Base-by-base conservation (phyloP, 1,139 yeast species). In the Petasospora fabianii region DNA sequence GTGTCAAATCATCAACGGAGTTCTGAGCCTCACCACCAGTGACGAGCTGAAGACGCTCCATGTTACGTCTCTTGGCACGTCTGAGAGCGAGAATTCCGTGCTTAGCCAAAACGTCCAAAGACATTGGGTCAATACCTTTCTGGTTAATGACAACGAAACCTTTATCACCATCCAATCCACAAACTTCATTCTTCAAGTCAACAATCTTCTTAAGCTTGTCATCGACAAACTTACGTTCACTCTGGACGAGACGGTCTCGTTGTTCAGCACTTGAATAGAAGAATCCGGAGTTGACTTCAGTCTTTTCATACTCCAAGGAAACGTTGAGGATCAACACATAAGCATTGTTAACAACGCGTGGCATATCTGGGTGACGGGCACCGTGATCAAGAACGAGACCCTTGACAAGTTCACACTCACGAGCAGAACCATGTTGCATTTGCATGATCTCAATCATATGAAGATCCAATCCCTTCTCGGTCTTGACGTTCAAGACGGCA, bases 291-390 rank as follows among this genome's bases (percentile, higher is more conserved):
- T 94, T 94, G 43, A 94, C 96, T 67, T 94, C 99, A 30, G 97
- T 87, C 70, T 94, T 94, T 61, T 94, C 99, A 62, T 92, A 94
- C 65, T 94, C 99, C 54, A 94, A 71, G 5, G 96, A 85, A 32
- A 94, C 98, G 61, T 94, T 94, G 55, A 94, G 73, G 37, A 87
- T 94, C 58, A 94, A 73, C 32, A 94, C 80, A 56, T 77, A 71
- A 2, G 97, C 96, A 62, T 92, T 86, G 51, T 77, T 77, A 17
- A 92, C 83, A 42, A 80, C 68, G 54, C 80, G 84, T 43, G 98
- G 98, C 99, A 94, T 94, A 63, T 92, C 98, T 30, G 99, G 99
- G 68, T 94, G 98, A 61, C 99, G 80, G 13, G 97, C 97, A 47
- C 99, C 99, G 61, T 94, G 99, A 61, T 94, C 99, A 51, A 94